phyloP scores from a whole-genome alignment of 1,284 basidiomycete genomes.

The Cryptococcus sp. region DNA sequence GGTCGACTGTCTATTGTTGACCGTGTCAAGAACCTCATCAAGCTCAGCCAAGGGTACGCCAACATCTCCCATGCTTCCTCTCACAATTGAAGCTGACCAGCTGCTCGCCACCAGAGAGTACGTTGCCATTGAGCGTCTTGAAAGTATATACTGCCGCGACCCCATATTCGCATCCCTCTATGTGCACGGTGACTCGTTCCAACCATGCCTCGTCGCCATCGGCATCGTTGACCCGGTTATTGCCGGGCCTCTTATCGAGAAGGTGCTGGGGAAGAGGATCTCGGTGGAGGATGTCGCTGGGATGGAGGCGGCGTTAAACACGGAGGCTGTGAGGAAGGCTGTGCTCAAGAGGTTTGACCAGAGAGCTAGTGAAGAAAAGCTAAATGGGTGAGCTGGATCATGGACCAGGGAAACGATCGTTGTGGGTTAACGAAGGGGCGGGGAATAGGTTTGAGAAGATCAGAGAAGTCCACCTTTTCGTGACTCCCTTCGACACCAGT shows the following conservation, averaged over 20 bases:
- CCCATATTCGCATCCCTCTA: constrained; percentile 72
- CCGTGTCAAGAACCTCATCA: constrained; percentile 97
- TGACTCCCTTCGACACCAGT: constrained; percentile 64
- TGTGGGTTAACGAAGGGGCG: not conserved
- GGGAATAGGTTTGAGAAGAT: constrained; percentile 69
- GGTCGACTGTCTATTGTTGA: constrained; percentile 91
- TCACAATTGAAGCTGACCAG: not conserved
- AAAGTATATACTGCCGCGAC: constrained; percentile 71
- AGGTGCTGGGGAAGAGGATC: constrained; percentile 58
- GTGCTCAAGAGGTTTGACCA: constrained; percentile 60
- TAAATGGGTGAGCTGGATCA: constrained; percentile 65
- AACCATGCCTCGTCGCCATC: constrained; percentile 79
- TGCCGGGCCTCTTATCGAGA: constrained; percentile 57
- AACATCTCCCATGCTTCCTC: not conserved
- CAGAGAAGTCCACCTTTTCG: constrained; percentile 69
- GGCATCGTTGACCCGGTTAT: constrained; percentile 48
- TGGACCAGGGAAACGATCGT: not conserved
- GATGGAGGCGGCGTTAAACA: constrained; percentile 60
- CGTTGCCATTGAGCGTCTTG: constrained; percentile 95
- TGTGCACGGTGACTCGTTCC: constrained; percentile 81
- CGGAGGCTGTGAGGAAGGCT: constrained; percentile 63
- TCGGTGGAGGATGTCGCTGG: constrained; percentile 56
- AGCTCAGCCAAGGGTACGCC: constrained; percentile 73
- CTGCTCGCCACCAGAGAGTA: constrained; percentile 62
- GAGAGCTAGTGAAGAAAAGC: constrained; percentile 60